These are phyloP conservation scores for Spizellomyces sp. DNA, from an alignment of 192 early-diverging fungal species.

Conservation along the genomic window DNA sequence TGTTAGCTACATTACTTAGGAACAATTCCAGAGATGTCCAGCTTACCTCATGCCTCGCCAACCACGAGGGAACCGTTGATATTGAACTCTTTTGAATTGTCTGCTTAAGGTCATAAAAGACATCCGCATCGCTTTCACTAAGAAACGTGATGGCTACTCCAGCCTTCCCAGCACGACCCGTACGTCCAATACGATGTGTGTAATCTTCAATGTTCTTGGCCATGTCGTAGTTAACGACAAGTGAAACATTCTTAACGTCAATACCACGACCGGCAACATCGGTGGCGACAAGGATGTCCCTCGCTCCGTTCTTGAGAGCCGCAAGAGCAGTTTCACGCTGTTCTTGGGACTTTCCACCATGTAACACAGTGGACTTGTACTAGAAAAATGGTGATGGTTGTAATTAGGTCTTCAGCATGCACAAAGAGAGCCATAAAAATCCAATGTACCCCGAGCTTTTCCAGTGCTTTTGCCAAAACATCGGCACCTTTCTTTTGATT, in stretches of 20 bases:
- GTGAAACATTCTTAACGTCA: slow-evolving; percentile 94
- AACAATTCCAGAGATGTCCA: not conserved
- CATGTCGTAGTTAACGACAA: slow-evolving; percentile 99
- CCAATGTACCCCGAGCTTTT: slow-evolving; percentile 56
- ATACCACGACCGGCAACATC: slow-evolving; percentile 99
- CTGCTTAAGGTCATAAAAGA: slow-evolving; percentile 81
- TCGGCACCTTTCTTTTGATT: slow-evolving; percentile 96
- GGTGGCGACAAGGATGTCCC: slow-evolving; percentile 92
- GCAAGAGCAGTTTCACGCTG: slow-evolving; percentile 88
- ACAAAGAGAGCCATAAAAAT: slow-evolving; percentile 32
- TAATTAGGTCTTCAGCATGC: not conserved
- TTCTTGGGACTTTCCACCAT: slow-evolving; percentile 97
- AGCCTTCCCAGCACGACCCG: slow-evolving; percentile 92
- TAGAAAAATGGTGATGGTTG: slow-evolving; percentile 23
- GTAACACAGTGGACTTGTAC: slow-evolving; percentile 75
- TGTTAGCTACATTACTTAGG: not conserved
- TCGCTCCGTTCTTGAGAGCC: slow-evolving; percentile 77
- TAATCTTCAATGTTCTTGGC: slow-evolving; percentile 98
- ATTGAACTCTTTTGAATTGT: slow-evolving; percentile 75
- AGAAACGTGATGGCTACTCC: slow-evolving; percentile 93
- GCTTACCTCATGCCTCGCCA: slow-evolving; percentile 70
- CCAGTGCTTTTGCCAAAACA: slow-evolving; percentile 76
- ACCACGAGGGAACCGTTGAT: slow-evolving; percentile 79
- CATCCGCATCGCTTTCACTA: slow-evolving; percentile 77
- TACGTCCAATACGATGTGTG: slow-evolving; percentile 98